Conservation (phyloP, 2,329 filamentous ascomycete genomes). For the Decorospora gaudefroyi region DNA sequence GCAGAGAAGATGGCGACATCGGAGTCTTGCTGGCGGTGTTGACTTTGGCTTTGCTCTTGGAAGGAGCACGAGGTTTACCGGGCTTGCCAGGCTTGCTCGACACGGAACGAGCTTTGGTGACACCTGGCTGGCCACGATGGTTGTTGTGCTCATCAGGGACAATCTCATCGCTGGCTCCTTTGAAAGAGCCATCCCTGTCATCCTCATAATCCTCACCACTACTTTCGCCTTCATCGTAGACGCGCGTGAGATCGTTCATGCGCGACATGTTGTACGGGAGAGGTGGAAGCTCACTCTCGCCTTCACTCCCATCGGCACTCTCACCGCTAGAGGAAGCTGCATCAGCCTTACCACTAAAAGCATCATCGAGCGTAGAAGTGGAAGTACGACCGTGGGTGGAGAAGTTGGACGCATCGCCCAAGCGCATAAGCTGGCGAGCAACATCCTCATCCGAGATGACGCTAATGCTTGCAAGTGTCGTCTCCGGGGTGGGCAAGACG, state of each 20-base stretch:
- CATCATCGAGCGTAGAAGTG: slow-evolving; percentile 90
- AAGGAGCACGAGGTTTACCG: slow-evolving; percentile 48
- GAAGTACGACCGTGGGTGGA: slow-evolving; percentile 86
- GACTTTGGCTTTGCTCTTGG: slow-evolving; percentile 59
- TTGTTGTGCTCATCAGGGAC: slow-evolving; percentile 43
- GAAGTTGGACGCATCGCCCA: slow-evolving; percentile 91
- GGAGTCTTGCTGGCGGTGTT: slow-evolving; percentile 50
- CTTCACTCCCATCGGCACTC: slow-evolving; percentile 75
- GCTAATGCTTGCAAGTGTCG: slow-evolving; percentile 79
- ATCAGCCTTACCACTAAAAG: slow-evolving; percentile 87
- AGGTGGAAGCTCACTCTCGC: slow-evolving; percentile 54
- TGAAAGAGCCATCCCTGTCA: slow-evolving; percentile 57
- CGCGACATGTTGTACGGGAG: slow-evolving; percentile 37
- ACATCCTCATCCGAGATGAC: slow-evolving; percentile 98
- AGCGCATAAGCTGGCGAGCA: slow-evolving; percentile 92
- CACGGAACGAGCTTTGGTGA: slow-evolving; percentile 44
- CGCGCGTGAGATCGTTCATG: slow-evolving; percentile 46
- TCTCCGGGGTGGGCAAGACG: slow-evolving; percentile 88
- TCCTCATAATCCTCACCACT: slow-evolving; percentile 66
- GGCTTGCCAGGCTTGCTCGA: slow-evolving; percentile 50
- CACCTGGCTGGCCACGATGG: slow-evolving; percentile 51
- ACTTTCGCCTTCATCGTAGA: slow-evolving; percentile 55
- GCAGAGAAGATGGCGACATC: slow-evolving; percentile 64
- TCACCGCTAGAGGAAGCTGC: slow-evolving; percentile 55
- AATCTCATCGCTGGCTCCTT: slow-evolving; percentile 58